phyloP scores from a whole-genome alignment of 208 protist species.

The Histomonas meleagridis region DNA sequence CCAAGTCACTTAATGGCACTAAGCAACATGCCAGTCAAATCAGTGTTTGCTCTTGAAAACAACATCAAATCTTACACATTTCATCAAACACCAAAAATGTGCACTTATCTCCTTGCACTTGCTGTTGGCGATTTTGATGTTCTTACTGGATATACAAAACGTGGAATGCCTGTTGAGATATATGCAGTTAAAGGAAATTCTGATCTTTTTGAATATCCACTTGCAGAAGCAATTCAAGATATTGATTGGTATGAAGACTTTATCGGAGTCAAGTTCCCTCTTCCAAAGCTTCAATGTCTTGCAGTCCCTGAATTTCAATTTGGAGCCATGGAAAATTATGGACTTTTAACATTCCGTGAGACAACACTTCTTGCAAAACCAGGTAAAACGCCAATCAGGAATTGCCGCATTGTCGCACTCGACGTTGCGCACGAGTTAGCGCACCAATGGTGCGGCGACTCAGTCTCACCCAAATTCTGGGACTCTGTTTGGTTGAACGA shows the following conservation, averaged over 20 bases:
- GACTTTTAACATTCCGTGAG: slow-evolving; percentile 4
- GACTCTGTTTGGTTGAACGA: slow-evolving; percentile 37
- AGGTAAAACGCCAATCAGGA: neutral
- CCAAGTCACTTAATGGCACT: neutral
- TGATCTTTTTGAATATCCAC: neutral
- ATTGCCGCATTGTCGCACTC: neutral
- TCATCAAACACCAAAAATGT: slow-evolving; percentile 19
- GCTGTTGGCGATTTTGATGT: slow-evolving; percentile 22
- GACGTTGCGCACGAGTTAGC: slow-evolving; percentile 20
- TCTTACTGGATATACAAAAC: neutral
- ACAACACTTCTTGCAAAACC: neutral
- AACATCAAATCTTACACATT: neutral
- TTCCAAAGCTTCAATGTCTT: neutral
- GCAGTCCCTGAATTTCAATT: slow-evolving; percentile 20
- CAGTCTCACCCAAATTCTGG: slow-evolving; percentile 14
- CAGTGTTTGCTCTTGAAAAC: neutral
- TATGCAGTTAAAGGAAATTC: neutral
- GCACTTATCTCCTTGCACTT: neutral
- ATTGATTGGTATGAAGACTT: slow-evolving; percentile 16
- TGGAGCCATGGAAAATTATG: slow-evolving; percentile 39
- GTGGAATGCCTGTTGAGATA: neutral
- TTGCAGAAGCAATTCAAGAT: neutral
- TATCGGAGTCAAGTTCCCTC: neutral
- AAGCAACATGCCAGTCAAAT: slow-evolving; percentile 3
- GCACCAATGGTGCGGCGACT: slow-evolving; percentile 37